A percentile compares a stretch with the other conserved stretches of the same genome.
These are phyloP conservation scores for Globisporangium carolinianum DNA, from an alignment of 352 stramenopile genomes.

Conservation along the genomic window DNA sequence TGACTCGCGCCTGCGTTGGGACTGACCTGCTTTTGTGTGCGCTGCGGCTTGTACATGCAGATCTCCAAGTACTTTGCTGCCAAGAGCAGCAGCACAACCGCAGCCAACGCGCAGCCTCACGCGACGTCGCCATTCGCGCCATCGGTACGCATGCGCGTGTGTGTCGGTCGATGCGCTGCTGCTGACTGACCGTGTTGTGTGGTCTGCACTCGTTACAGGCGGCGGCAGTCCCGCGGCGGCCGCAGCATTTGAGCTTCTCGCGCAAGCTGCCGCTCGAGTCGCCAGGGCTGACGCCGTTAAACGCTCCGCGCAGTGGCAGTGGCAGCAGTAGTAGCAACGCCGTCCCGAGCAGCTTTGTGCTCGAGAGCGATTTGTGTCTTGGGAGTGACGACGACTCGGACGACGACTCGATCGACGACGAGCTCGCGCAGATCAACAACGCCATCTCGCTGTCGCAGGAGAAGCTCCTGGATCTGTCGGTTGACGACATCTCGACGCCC, in stretches of 20 bases:
- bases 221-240: background rate
- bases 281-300: constrained; percentile 3
- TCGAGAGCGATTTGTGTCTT: background rate
- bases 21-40: too few species aligned
- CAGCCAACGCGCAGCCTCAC: background rate
- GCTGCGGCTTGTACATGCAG: constrained; percentile 2
- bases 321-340: too few species aligned
- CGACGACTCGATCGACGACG: constrained; percentile 48
- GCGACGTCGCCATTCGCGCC: constrained; percentile 1
- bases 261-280: constrained; percentile 8
- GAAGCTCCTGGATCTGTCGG: constrained; percentile 56
- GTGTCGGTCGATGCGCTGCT: background rate
- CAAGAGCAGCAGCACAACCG: background rate
- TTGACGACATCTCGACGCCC: constrained; percentile 37
- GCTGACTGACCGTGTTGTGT: background rate
- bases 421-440: constrained; percentile 41
- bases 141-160: background rate
- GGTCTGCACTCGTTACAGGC: background rate
- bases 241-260: constrained; percentile 4
- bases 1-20: too few species aligned
- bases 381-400: constrained; percentile 18
- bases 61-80: constrained; percentile 1
- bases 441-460: constrained; percentile 64
- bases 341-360: constrained; percentile 2
- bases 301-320: background rate